These are phyloP conservation scores for Protomyces macrosporus DNA, from an alignment of 1,139 yeast species.

Conservation along the genomic window DNA sequence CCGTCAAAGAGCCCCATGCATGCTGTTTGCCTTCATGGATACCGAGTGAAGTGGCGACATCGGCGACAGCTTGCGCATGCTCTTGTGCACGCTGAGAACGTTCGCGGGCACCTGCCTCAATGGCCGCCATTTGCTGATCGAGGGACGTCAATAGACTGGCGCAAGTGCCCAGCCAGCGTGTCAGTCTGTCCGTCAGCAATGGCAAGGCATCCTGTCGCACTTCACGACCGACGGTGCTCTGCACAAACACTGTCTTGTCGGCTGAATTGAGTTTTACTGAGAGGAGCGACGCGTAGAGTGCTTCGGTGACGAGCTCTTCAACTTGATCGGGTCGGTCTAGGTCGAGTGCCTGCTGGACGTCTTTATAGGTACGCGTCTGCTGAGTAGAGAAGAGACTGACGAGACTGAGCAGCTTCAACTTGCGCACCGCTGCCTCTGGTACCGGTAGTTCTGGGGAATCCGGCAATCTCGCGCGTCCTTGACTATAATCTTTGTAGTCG, in stretches of 20 bases:
- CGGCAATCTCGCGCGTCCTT: neutral
- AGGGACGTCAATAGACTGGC: neutral
- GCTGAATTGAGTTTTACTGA: conserved; percentile 9
- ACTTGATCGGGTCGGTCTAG: neutral
- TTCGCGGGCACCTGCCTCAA: neutral
- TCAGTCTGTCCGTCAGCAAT: neutral
- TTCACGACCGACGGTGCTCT: conserved; percentile 10
- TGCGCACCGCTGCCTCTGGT: neutral
- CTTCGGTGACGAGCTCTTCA: conserved; percentile 11
- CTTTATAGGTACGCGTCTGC: neutral
- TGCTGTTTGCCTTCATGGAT: too few relatives aligned
- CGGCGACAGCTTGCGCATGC: neutral
- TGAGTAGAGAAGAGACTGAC: neutral
- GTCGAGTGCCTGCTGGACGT: neutral
- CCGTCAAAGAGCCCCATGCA: too few relatives aligned
- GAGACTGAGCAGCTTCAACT: conserved; percentile 13
- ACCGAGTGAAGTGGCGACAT: neutral
- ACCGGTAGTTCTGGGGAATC: neutral
- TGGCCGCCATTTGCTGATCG: neutral
- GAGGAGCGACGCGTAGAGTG: conserved; percentile 12
- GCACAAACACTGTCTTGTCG: conserved; percentile 1
- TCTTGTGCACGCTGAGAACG: neutral
- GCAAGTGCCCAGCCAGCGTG: neutral
- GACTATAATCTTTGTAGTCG: conserved; percentile 2
- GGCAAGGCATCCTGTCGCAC: neutral